These are phyloP conservation scores for Pestalotiopsis sp. DNA, from an alignment of 2,329 filamentous ascomycete species.

Conservation along the genomic window DNA sequence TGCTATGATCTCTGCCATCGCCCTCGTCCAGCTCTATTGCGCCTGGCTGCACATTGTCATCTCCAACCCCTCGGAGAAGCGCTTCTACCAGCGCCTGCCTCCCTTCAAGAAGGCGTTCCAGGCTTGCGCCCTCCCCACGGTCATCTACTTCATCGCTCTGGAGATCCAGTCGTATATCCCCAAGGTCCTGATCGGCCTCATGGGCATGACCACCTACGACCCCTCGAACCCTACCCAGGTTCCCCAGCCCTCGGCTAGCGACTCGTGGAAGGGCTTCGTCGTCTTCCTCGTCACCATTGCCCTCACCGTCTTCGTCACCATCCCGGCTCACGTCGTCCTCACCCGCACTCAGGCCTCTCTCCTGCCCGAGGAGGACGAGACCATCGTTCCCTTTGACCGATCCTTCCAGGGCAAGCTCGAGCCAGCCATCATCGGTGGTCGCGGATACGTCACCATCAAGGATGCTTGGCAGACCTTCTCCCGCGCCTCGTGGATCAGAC, in stretches of 20 bases:
- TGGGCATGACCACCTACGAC: conserved; percentile 48
- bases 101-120: conserved; percentile 64
- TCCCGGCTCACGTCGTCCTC: conserved; percentile 78
- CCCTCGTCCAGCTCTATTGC: conserved; percentile 69
- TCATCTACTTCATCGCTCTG: conserved; percentile 62
- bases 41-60: conserved; percentile 89
- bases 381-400: conserved; percentile 89
- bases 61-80: conserved; percentile 63
- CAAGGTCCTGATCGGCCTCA: conserved; percentile 44
- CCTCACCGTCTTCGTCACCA: conserved; percentile 63
- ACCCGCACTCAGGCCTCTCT: conserved; percentile 86
- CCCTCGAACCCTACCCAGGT: conserved; percentile 39
- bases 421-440: conserved; percentile 73
- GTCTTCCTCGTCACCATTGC: conserved; percentile 49
- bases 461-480: conserved; percentile 83
- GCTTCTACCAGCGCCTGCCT: conserved; percentile 72
- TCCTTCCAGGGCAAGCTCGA: conserved; percentile 78
- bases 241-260: conserved; percentile 37
- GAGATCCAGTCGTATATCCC: conserved; percentile 53
- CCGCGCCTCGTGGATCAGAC: conserved; percentile 69
- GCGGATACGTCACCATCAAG: conserved; percentile 69
- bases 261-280: conserved; percentile 48
- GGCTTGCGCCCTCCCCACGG: conserved; percentile 69
- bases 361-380: conserved; percentile 78
- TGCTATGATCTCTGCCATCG: conserved; percentile 59